Conservation (phyloP, 768 basidiomycete genomes). For the Cyclocybe aegerita region DNA sequence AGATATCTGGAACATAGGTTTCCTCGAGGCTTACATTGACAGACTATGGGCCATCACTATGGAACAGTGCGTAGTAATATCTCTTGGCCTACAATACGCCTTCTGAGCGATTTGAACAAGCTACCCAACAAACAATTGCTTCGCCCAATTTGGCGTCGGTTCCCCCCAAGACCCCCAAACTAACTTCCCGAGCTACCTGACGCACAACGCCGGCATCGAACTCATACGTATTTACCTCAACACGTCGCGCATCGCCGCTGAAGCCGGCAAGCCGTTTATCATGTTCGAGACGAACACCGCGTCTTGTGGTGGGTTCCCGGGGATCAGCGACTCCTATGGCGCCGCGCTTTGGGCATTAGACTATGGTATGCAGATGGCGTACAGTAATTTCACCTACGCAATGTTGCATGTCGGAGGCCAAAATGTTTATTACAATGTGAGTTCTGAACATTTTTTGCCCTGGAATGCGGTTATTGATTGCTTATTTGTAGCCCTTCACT, state of each 20-base stretch:
- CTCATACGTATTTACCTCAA: conserved; percentile 56
- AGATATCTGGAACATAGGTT: conserved; percentile 48
- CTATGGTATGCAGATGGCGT: conserved; percentile 62
- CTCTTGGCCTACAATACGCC: neutral
- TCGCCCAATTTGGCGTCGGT: conserved; percentile 39
- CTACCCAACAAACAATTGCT: conserved; percentile 57
- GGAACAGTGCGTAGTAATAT: conserved; percentile 43
- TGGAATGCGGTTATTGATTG: conserved; percentile 18
- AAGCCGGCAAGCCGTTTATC: conserved; percentile 44
- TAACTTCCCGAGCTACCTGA: conserved; percentile 57
- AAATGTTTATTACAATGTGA: conserved; percentile 64
- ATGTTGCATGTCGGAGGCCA: conserved; percentile 65
- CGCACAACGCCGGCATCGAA: conserved; percentile 51
- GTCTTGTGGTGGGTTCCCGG: conserved; percentile 68
- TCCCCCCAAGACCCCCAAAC: conserved; percentile 38
- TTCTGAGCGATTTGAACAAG: conserved; percentile 12
- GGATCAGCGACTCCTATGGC: conserved; percentile 59
- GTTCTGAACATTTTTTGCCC: conserved; percentile 16
- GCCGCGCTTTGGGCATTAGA: conserved; percentile 67
- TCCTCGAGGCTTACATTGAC: conserved; percentile 36
- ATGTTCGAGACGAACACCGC: conserved; percentile 77
- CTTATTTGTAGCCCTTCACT: conserved; percentile 46
- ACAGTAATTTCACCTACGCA: conserved; percentile 52
- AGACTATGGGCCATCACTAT: conserved; percentile 47
- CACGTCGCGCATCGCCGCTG: conserved; percentile 43